Evolutionary conservation across 2,329 filamentous ascomycete genomes (phyloP), one percentile per base, ranked within the genome.

Genomic region (Arthrobotrys sinensis): DNA sequence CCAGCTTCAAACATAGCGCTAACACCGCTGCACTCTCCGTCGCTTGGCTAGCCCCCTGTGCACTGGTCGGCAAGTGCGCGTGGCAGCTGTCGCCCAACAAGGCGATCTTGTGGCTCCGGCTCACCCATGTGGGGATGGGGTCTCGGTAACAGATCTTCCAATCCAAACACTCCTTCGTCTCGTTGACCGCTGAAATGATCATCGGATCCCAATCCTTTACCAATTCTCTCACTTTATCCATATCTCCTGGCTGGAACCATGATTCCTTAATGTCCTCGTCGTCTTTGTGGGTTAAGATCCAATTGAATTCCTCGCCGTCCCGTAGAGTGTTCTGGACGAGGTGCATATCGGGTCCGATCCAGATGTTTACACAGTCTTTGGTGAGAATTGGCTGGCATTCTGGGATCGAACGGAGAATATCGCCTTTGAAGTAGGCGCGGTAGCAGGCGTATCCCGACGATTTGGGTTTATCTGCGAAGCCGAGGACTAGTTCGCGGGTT

Each of bases 101-200:
- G 0, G 85, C 86, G 65, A 88, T 87, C 48, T 85, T 84, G 43
- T 87, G 86, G 68, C 86, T 86, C n/a, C 83, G 82, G 0, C 86
- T 87, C 0, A 88, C 84, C 88, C 88, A 89, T 0, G 84, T 86
- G 0, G 87, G 85, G 8, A 87, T 83, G 0, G 87, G 87, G 80
- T 88, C 86, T 46, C 87, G 85, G 76, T 87, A 88, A 52, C 87
- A 87, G 24, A 89, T 86, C 80, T 88, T 88, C 87, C 87, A 89
- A 80, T 88, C 87, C 0, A 89, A 84, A 21, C 86, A 86, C 1
- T 83, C 82, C 24, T 85, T 83, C 7, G 85, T 88, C 76, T 84
- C 84, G 34, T 84, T 82, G n/a, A 88, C 84, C 1, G 87, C 86
- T 0, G 85, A 85, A 19, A 84, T 84, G 52, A 88, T 86, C 19